Percentiles rank a stretch among this genome's conserved stretches.
Conservation (phyloP, 1,284 basidiomycete species). For the Rhizoctonia solani region DNA sequence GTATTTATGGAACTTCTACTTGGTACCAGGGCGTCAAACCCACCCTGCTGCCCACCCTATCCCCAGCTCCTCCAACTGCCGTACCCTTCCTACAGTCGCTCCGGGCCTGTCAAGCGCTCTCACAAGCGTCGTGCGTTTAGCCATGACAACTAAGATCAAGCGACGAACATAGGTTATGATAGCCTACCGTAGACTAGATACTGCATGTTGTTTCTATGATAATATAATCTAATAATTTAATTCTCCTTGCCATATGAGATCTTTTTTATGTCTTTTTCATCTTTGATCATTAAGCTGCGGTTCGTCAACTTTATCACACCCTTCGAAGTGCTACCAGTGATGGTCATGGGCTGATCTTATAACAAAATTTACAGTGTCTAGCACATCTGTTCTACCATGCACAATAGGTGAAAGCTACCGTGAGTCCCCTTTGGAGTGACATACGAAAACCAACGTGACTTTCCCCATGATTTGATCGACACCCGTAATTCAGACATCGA, state of each 20-base stretch:
- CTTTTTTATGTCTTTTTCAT: background rate
- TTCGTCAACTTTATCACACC: too few species aligned
- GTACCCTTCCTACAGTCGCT: constrained; percentile 50
- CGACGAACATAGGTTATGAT: too few species aligned
- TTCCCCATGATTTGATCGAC: too few species aligned
- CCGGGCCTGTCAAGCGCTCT: constrained; percentile 16
- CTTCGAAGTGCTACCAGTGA: too few species aligned
- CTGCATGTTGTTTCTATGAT: background rate
- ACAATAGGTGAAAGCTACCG: too few species aligned
- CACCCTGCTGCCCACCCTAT: constrained; percentile 58
- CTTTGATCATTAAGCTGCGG: too few species aligned
- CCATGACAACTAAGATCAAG: constrained; percentile 8
- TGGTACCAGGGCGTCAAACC: constrained; percentile 57
- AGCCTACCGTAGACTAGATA: background rate
- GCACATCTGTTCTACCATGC: too few species aligned
- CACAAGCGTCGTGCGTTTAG: constrained; percentile 23
- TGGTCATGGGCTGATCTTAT: too few species aligned
- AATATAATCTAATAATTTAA: background rate
- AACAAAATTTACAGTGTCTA: too few species aligned
- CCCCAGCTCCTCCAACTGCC: constrained; percentile 49
- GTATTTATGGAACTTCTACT: constrained; percentile 61
- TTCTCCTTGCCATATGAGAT: background rate
- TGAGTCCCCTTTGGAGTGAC: too few species aligned
- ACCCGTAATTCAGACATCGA: too few species aligned
- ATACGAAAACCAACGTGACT: too few species aligned